Conservation (phyloP, 179 eudicot genomes). For the Beta corolliflora region DNA sequence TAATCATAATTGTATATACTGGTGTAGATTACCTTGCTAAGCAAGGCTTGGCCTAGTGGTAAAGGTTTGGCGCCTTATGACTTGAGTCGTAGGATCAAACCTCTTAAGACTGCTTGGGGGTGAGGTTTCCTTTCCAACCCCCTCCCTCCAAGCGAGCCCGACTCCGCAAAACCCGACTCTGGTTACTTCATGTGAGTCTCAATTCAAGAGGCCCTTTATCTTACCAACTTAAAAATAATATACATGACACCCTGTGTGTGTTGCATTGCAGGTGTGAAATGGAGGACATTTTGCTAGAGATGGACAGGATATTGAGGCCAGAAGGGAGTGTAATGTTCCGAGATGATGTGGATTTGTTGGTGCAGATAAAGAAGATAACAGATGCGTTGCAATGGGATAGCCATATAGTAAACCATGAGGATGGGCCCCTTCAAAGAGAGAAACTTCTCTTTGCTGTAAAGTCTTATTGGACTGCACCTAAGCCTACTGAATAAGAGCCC, state of each 20-base stretch:
- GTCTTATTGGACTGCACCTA: slow-evolving; percentile 79
- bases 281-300: slow-evolving; percentile 75
- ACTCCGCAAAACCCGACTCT: too few species aligned
- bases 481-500: slow-evolving; percentile 5
- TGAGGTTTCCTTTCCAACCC: too few species aligned
- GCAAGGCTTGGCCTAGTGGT: too few species aligned
- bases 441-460: slow-evolving; percentile 83
- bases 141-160: too few species aligned
- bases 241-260: background rate
- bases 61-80: too few species aligned
- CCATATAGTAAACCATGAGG: slow-evolving; percentile 78
- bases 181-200: too few species aligned
- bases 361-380: slow-evolving; percentile 57
- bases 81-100: too few species aligned
- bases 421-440: slow-evolving; percentile 74
- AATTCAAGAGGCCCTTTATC: too few species aligned
- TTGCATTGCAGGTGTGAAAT: slow-evolving; percentile 51
- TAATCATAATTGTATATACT: too few species aligned
- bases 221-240: too few species aligned
- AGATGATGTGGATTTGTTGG: slow-evolving; percentile 70
- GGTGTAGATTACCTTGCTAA: too few species aligned
- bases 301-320: slow-evolving; percentile 81
- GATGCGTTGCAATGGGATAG: slow-evolving; percentile 77
- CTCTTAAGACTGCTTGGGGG: too few species aligned
- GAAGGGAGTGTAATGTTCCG: slow-evolving; percentile 76